Percentiles rank a stretch among this genome's conserved stretches.
phyloP scores from a whole-genome alignment of 192 early-diverging fungal species.

The Funneliformis mosseae region DNA sequence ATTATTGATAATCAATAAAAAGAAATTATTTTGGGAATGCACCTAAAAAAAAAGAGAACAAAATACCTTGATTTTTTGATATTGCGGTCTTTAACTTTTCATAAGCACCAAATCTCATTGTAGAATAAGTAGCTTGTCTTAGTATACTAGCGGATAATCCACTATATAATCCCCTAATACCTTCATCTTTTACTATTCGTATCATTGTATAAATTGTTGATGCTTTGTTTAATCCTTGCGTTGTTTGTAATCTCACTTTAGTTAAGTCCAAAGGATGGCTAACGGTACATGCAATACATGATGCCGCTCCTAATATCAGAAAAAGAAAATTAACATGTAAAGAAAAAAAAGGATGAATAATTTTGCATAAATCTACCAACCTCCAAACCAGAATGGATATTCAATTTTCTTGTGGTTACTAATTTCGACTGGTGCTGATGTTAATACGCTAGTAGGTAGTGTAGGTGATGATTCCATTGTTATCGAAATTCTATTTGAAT shows the following conservation, averaged over 20 bases:
- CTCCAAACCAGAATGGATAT: conserved; percentile 58
- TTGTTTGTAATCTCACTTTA: conserved; percentile 92
- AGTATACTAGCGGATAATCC: conserved; percentile 74
- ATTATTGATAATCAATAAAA: neutral
- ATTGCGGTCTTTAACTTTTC: conserved; percentile 66
- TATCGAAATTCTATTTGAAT: neutral
- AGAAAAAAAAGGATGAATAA: neutral
- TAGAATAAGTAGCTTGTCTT: conserved; percentile 81
- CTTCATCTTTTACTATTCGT: conserved; percentile 69
- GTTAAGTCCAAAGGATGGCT: conserved; percentile 84
- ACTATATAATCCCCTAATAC: conserved; percentile 66
- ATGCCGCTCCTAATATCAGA: conserved; percentile 49
- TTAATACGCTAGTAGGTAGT: neutral
- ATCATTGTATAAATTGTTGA: conserved; percentile 76
- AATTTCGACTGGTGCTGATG: neutral
- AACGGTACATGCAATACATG: conserved; percentile 61
- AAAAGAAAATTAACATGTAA: conserved; percentile 22
- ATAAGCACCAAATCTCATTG: conserved; percentile 77
- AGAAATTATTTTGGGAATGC: neutral
- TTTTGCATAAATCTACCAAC: conserved; percentile 20
- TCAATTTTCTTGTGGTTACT: conserved; percentile 22
- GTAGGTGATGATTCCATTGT: neutral
- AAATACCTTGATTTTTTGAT: conserved; percentile 51
- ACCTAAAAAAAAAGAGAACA: neutral
- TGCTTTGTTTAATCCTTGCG: conserved; percentile 54